phyloP scores from a whole-genome alignment of 2,329 filamentous ascomycete species.

The Colletotrichum lupini region DNA sequence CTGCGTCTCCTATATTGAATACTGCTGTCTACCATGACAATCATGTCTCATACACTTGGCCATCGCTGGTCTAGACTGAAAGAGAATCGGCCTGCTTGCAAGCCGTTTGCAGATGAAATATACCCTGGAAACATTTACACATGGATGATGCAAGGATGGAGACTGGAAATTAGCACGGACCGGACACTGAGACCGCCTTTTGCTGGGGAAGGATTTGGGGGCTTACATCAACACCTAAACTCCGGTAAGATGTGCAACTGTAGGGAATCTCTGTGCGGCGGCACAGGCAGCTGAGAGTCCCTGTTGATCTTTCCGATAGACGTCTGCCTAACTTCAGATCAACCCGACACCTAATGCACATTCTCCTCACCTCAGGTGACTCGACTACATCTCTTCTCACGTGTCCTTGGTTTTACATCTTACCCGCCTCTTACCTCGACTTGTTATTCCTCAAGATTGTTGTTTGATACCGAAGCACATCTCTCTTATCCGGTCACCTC shows the following conservation, averaged over 20 bases:
- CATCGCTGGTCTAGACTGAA: too few relatives aligned
- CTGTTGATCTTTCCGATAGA: slow-evolving; percentile 10
- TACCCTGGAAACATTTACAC: not conserved
- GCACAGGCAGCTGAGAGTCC: not conserved
- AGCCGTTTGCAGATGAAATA: not conserved
- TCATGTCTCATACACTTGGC: not conserved
- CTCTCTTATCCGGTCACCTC: not conserved
- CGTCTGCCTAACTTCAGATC: slow-evolving; percentile 19
- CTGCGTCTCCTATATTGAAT: not conserved
- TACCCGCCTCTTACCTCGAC: not conserved
- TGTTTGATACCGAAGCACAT: not conserved
- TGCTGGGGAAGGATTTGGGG: not conserved
- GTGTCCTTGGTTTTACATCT: not conserved
- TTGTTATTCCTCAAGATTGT: not conserved
- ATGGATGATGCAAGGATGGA: slow-evolving; percentile 4
- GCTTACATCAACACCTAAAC: not conserved
- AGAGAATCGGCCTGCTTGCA: too few relatives aligned
- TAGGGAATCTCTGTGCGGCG: not conserved
- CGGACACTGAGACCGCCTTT: not conserved
- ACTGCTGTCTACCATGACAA: not conserved
- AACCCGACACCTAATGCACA: not conserved
- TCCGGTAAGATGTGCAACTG: not conserved
- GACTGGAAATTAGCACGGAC: slow-evolving; percentile 6
- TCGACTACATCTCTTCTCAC: not conserved
- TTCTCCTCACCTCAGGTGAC: not conserved